Conservation (phyloP, 1,284 basidiomycete species). For the Malassezia brasiliensis region DNA sequence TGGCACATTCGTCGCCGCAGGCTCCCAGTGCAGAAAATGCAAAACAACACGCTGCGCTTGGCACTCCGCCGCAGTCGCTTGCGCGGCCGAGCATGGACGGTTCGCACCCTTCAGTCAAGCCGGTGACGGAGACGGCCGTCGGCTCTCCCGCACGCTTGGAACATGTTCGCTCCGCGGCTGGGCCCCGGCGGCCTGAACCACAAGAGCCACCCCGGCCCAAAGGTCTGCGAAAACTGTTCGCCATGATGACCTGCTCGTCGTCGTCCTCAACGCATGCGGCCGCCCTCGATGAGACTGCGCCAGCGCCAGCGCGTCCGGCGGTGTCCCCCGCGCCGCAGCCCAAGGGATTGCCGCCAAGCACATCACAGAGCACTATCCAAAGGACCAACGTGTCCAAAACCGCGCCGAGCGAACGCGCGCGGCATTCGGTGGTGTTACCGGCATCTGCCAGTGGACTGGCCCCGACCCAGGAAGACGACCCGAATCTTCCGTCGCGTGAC, state of each 20-base stretch:
- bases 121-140: not conserved
- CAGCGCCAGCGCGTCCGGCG: not conserved
- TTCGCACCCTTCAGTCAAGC: not conserved
- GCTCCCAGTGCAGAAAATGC: no score
- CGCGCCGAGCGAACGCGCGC: not conserved
- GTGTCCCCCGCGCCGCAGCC: no score
- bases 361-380: no score
- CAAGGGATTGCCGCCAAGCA: no score
- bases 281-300: not conserved
- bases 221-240: conserved; percentile 3
- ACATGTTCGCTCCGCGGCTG: not conserved
- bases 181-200: not conserved
- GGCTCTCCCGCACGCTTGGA: not conserved
- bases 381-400: not conserved
- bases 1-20: no score
- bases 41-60: no score
- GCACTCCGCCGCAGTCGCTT: no score
- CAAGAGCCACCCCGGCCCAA: not conserved
- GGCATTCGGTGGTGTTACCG: not conserved
- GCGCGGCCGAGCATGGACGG: not conserved
- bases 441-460: not conserved
- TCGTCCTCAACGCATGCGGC: not conserved
- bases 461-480: not conserved
- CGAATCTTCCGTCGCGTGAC: not conserved
- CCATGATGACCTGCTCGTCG: conserved; percentile 11